Evolutionary conservation across 805 yeast species (phyloP), one percentile per base, ranked within the genome.

Genomic region (Pichia membranifaciens): DNA sequence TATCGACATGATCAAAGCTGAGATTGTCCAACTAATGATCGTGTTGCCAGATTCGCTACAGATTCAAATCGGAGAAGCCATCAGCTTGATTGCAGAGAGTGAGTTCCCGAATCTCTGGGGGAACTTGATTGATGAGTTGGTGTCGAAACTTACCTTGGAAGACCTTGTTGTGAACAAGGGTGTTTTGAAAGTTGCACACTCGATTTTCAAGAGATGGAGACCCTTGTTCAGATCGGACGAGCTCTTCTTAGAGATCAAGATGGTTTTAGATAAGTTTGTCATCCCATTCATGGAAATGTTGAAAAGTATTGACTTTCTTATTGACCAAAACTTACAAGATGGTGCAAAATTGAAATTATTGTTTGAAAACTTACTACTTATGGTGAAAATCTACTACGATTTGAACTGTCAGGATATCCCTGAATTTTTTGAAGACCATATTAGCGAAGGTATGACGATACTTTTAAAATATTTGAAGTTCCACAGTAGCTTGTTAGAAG

Each of bases 391-490:
- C 33, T 95, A 87, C 66, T 88, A 81, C 62, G 99, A 93, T 64
- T 78, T 93, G 59, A 93, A 93, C 65, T 91, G 97, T 67, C 99
- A 95, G 68, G 99, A 93, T 67, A 84, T 93, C 45, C 99, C 99
- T 1, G 99, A 90, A 66, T 93, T 91, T 61, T 93, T 93, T 62
- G 99, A 95, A 68, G 98, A 93, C 67, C 78, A 93, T 62, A 68
- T 93, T 65, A 69, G 74, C 36, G 70, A 68, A 16, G 89, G 95
- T 45, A 87, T 95, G 93, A 72, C 73, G 5, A 76, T 90, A 25
- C 72, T 90, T 55, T 95, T 88, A 62, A 86, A 85, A 66, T 91
- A 90, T 62, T 71, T 93, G 49, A 68, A 74, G 36, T 87, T 81
- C 60, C 60, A 70, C 15, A 81, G 81, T 49, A 69, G 75, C 0